Base-by-base conservation (phyloP, 1,139 yeast genomes). In the Chernovozyma aurita region DNA sequence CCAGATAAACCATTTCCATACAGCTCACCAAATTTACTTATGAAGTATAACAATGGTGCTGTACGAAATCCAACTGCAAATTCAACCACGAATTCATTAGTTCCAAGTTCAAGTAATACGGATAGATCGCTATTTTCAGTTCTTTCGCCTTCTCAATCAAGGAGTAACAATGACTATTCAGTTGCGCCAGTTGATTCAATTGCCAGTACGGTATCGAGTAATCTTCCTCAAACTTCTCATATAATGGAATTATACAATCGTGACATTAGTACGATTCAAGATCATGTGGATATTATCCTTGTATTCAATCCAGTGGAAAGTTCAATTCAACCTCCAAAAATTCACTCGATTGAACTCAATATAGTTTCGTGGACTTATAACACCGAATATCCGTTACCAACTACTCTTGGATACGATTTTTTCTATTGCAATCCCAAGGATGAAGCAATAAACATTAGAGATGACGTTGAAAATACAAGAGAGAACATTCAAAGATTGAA, bases 301-400 rank as follows among this genome's bases (percentile, higher is more conserved):
- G 47, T 49, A 4, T 42, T 53, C 31, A 39, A 36, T 18, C 48
- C 61, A 1, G 37, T 40, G 4, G 62, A 57, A 15, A 42, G 47
- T 14, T 43, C 57, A 1, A 35, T 38, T 13, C 45, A 40, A 30
- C 72, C 72, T 1, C 73, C 72, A 1, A 49, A 45, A 7, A 58
- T 66, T 12, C 48, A 53, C 16, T 48, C 47, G 37, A 52, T 70
- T 13, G 74, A 67, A 12, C 46, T 59, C 20, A 67, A 65, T 41
- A 48, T 70, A 11, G 65, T 69, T 1, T 55, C 63, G 7, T 70
- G 75, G 75, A 53, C 75, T 2, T 67, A 63, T 44, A 52, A 55
- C 32, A 53, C 73, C 2, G 73, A 68, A 30, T 67, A 61, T 41
- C 73, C 75, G 1, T 46, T 70, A 26, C 74, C 74, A 2, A 53